Evolutionary conservation across 306 rosid genomes (phyloP).

Genomic region (Vachellia collinsii): DNA sequence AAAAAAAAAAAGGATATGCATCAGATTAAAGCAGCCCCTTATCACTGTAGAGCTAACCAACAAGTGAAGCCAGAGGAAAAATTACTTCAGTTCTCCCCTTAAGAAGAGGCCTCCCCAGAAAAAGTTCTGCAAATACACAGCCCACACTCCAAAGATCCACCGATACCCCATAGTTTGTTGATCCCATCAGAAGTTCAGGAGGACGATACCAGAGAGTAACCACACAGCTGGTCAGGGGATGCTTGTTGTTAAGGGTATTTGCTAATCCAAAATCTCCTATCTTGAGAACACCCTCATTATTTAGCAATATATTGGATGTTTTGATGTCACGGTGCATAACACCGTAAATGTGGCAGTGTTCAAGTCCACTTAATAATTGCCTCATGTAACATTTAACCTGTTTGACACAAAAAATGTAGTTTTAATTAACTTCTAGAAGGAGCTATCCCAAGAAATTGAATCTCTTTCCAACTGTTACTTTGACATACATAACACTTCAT

Average conservation of each 20-base stretch:
- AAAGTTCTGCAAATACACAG: constrained; percentile 94
- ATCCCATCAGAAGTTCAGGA: constrained; percentile 95
- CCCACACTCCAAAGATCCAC: constrained; percentile 98
- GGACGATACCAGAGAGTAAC: constrained; percentile 99
- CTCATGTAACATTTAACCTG: constrained; percentile 96
- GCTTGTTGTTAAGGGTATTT: constrained; percentile 65
- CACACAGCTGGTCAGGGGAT: constrained; percentile 85
- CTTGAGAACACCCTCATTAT: constrained; percentile 84
- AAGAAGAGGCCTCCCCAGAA: constrained; percentile 75
- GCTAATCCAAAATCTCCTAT: constrained; percentile 97
- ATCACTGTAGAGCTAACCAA: constrained; percentile 23
- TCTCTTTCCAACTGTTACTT: neutral
- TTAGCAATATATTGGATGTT: constrained; percentile 86
- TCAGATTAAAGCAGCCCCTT: constrained; percentile 19
- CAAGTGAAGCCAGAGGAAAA: constrained; percentile 17
- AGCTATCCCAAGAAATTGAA: neutral
- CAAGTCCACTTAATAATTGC: constrained; percentile 87
- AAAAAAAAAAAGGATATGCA: constrained; percentile 10
- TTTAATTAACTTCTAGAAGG: constrained; percentile 17
- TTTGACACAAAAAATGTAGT: constrained; percentile 2
- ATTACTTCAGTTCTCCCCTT: constrained; percentile 96
- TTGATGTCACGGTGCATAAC: constrained; percentile 96
- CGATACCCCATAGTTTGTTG: constrained; percentile 79
- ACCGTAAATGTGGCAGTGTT: constrained; percentile 89
- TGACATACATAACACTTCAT: too few species aligned